phyloP scores from a whole-genome alignment of 2,329 filamentous ascomycete species.

The Didymella exigua region DNA sequence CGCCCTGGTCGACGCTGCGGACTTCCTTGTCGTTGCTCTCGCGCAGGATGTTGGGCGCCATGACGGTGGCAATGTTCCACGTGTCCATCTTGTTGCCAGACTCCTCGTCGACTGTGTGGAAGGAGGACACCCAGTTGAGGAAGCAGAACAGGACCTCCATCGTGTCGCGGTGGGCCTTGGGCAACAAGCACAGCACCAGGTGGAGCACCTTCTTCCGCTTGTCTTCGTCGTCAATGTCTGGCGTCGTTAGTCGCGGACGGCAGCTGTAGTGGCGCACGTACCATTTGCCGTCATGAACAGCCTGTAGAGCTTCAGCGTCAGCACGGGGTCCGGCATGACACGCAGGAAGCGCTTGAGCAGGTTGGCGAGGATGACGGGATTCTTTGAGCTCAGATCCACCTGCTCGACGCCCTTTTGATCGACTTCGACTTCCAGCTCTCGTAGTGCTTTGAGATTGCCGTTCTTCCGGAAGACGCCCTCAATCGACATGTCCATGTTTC shows the following conservation, averaged over 20 bases:
- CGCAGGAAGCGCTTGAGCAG: conserved; percentile 93
- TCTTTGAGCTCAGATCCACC: conserved; percentile 85
- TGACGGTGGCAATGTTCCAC: conserved; percentile 95
- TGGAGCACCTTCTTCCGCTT: conserved; percentile 86
- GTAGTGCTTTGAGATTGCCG: conserved; percentile 93
- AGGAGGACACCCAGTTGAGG: conserved; percentile 95
- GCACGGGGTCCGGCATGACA: conserved; percentile 89
- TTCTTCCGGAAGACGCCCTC: conserved; percentile 99
- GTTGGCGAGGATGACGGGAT: conserved; percentile 90
- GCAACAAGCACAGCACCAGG: conserved; percentile 87
- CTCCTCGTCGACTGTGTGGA: conserved; percentile 96
- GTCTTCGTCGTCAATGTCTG: conserved; percentile 78
- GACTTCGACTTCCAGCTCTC: conserved; percentile 82
- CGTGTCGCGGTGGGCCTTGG: conserved; percentile 89
- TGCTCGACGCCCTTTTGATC: conserved; percentile 84
- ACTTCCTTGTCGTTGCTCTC: conserved; percentile 60
- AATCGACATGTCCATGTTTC: conserved; percentile 98
- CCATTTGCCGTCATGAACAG: conserved; percentile 89
- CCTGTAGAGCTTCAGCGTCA: conserved; percentile 92
- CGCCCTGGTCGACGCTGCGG: conserved; percentile 84
- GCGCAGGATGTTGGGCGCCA: conserved; percentile 92
- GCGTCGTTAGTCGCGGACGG: conserved; percentile 20
- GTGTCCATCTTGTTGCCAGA: conserved; percentile 99
- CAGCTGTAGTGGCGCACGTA: conserved; percentile 45
- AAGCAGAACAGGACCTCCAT: conserved; percentile 96